Evolutionary conservation across 1,284 basidiomycete genomes (phyloP).

Genomic region (Ustilago bromivora): DNA sequence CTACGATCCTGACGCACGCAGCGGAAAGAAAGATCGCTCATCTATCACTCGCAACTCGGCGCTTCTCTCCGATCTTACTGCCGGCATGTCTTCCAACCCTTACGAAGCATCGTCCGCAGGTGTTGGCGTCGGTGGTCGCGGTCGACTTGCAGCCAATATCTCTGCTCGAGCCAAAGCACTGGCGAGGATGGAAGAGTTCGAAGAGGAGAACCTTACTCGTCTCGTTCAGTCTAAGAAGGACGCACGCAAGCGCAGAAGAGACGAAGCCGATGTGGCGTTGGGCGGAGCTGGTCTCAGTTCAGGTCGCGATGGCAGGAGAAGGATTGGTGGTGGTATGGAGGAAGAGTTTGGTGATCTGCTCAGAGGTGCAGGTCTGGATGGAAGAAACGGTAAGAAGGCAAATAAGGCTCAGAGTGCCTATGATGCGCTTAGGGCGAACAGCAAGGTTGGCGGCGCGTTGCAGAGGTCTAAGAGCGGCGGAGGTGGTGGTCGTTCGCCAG

Average conservation of each 20-base stretch:
- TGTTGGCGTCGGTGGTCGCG: constrained; percentile 57
- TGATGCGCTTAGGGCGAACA: constrained; percentile 33
- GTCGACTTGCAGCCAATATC: constrained; percentile 43
- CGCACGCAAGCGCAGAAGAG: constrained; percentile 79
- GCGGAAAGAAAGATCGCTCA: constrained; percentile 70
- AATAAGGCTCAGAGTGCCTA: constrained; percentile 48
- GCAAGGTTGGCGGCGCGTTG: constrained; percentile 34
- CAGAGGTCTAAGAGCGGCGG: constrained; percentile 32
- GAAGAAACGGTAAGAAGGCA: constrained; percentile 52
- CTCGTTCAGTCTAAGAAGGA: constrained; percentile 93
- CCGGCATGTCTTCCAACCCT: constrained; percentile 65
- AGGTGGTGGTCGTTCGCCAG: constrained; percentile 1
- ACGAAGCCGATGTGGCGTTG: constrained; percentile 92
- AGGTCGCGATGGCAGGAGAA: constrained; percentile 51
- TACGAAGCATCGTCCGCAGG: constrained; percentile 64
- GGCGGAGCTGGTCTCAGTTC: constrained; percentile 73
- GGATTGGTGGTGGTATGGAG: constrained; percentile 66
- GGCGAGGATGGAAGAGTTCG: constrained; percentile 86
- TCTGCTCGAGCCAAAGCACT: constrained; percentile 80
- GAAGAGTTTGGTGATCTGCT: constrained; percentile 69
- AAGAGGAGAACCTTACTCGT: constrained; percentile 95
- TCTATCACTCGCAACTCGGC: constrained; percentile 59
- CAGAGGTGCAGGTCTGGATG: constrained; percentile 47
- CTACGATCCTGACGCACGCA: constrained; percentile 77
- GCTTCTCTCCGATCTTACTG: constrained; percentile 63